These are phyloP conservation scores for Hyphopichia wangnamkhiaoensis DNA, from an alignment of 1,139 yeast species.

Conservation along the genomic window DNA sequence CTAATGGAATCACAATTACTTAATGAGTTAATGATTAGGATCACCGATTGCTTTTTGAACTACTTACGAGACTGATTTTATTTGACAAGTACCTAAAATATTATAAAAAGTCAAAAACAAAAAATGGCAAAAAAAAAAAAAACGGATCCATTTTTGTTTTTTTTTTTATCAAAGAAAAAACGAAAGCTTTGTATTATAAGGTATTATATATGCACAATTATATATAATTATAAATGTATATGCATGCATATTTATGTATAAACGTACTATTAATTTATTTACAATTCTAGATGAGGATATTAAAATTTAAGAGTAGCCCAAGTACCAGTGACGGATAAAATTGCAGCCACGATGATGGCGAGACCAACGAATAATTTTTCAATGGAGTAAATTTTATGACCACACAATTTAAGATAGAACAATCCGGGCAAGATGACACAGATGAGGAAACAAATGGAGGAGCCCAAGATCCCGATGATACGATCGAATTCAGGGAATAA, in stretches of 20 bases:
- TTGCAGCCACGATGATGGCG: constrained; percentile 24
- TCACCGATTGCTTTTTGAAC: constrained; percentile 24
- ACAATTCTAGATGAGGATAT: not conserved
- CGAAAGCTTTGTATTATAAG: too few species aligned
- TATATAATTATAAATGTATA: too few species aligned
- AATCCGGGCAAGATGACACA: constrained; percentile 58
- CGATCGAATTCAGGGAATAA: constrained; percentile 61
- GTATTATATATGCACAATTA: too few species aligned
- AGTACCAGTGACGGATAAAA: constrained; percentile 39
- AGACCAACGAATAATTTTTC: constrained; percentile 25
- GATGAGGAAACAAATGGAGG: constrained; percentile 56
- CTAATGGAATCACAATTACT: constrained; percentile 25
- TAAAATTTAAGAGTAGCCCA: constrained; percentile 38
- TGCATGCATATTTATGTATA: not conserved
- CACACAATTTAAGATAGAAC: constrained; percentile 48
- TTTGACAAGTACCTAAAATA: not conserved
- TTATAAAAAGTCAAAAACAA: not conserved
- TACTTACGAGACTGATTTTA: not conserved
- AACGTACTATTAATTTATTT: not conserved
- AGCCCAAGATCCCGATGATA: constrained; percentile 57
- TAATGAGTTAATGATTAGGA: constrained; percentile 22
- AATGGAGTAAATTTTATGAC: constrained; percentile 16
- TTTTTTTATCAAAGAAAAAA: too few species aligned
- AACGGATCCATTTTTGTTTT: not conserved
- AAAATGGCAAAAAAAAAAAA: not conserved